Percentiles rank a stretch among this genome's conserved stretches.
phyloP scores from a whole-genome alignment of 306 rosid species.

The Bauhinia variegata region DNA sequence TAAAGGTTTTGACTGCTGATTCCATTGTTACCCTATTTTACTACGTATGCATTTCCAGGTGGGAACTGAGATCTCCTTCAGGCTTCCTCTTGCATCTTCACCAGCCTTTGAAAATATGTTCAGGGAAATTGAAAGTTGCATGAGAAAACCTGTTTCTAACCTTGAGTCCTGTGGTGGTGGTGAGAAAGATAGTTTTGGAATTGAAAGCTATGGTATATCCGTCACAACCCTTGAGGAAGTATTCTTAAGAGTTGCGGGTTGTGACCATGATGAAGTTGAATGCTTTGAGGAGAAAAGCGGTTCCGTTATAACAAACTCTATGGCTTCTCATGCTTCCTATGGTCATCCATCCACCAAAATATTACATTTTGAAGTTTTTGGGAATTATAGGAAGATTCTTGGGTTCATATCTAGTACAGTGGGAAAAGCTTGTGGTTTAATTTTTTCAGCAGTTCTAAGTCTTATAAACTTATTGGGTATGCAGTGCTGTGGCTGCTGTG shows the following conservation, averaged over 20 bases:
- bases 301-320: conserved; percentile 42
- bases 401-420: conserved; percentile 58
- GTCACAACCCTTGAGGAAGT: conserved; percentile 99
- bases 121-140: conserved; percentile 93
- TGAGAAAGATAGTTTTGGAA: conserved; percentile 63
- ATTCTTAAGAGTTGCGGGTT: conserved; percentile 91
- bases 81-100: conserved; percentile 94
- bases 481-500: conserved; percentile 78
- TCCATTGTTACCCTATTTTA: conserved; percentile 24
- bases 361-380: conserved; percentile 46
- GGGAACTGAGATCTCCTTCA: conserved; percentile 96
- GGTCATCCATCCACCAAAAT: conserved; percentile 46
- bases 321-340: conserved; percentile 53
- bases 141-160: conserved; percentile 50
- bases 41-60: conserved; percentile 62
- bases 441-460: conserved; percentile 57
- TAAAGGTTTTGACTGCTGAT: conserved; percentile 29
- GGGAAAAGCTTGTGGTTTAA: conserved; percentile 66
- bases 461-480: conserved; percentile 55
- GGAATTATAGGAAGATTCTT: conserved; percentile 57
- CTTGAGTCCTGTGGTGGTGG: conserved; percentile 42
- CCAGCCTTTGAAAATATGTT: conserved; percentile 84
- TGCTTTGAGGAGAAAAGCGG: conserved; percentile 50
- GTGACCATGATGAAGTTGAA: conserved; percentile 67
- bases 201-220: conserved; percentile 95